These are phyloP conservation scores for Schizosaccharomyces japonicus DNA, from an alignment of 805 yeast species.

Conservation along the genomic window DNA sequence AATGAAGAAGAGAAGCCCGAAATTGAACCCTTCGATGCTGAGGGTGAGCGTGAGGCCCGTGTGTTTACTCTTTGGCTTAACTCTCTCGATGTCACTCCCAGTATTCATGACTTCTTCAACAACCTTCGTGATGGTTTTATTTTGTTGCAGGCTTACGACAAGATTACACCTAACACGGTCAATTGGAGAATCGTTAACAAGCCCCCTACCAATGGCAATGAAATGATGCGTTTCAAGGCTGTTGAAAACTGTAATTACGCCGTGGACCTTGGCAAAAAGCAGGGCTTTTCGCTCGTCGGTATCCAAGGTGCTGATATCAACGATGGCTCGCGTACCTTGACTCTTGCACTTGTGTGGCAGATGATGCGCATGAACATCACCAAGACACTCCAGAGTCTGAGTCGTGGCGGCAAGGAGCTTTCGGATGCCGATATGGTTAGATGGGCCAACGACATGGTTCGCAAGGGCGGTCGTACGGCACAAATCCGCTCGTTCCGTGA, in stretches of 20 bases:
- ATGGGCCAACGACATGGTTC: slow-evolving; percentile 79
- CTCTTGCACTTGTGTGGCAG: slow-evolving; percentile 92
- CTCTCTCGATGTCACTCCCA: slow-evolving; percentile 86
- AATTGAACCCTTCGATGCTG: slow-evolving; percentile 95
- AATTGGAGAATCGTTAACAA: slow-evolving; percentile 59
- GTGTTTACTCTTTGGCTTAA: slow-evolving; percentile 95
- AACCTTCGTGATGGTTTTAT: slow-evolving; percentile 84
- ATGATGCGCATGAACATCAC: slow-evolving; percentile 89
- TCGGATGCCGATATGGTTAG: slow-evolving; percentile 66
- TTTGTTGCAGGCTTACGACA: slow-evolving; percentile 77
- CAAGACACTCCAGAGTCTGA: slow-evolving; percentile 50
- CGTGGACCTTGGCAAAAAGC: slow-evolving; percentile 85
- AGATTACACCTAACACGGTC: slow-evolving; percentile 84
- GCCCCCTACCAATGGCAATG: slow-evolving; percentile 50
- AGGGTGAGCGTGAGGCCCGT: slow-evolving; percentile 97
- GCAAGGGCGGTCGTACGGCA: slow-evolving; percentile 58
- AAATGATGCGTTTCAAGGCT: slow-evolving; percentile 75
- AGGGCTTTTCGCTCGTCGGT: slow-evolving; percentile 82
- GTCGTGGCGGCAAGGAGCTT: slow-evolving; percentile 50
- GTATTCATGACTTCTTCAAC: slow-evolving; percentile 74
- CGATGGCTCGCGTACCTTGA: slow-evolving; percentile 73
- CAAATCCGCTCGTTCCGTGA: slow-evolving; percentile 71
- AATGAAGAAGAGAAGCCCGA: slow-evolving; percentile 80
- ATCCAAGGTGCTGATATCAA: slow-evolving; percentile 93
- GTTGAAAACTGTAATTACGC: slow-evolving; percentile 94